A percentile compares a stretch with the other conserved stretches of the same genome.
Evolutionary conservation across 805 yeast species (phyloP).

Genomic region (Ogataea paraovalis): DNA sequence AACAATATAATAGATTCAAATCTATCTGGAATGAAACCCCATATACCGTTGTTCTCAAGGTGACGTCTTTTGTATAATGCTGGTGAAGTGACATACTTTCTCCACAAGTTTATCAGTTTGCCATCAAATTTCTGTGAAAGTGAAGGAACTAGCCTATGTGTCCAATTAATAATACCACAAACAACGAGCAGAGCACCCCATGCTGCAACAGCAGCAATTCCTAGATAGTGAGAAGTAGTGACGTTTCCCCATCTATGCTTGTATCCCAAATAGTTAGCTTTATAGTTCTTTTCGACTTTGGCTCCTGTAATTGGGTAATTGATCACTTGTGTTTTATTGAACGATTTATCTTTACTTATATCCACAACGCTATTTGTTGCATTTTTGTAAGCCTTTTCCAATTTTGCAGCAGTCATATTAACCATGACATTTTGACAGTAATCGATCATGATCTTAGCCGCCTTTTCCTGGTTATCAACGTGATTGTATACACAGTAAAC

Average conservation of each 20-base stretch:
- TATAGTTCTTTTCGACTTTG: conserved; percentile 20
- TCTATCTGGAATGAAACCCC: conserved; percentile 47
- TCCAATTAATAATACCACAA: conserved; percentile 41
- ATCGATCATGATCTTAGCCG: conserved; percentile 19
- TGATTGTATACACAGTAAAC: conserved; percentile 23
- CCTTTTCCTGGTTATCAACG: conserved; percentile 11
- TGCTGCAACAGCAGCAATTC: conserved; percentile 43
- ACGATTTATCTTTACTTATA: conserved; percentile 27
- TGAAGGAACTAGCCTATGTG: conserved; percentile 36
- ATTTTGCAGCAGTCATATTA: conserved; percentile 30
- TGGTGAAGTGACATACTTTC: conserved; percentile 22
- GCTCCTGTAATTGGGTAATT: conserved; percentile 35
- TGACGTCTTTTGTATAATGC: conserved; percentile 23
- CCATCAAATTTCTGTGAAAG: conserved; percentile 31
- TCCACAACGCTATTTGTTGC: conserved; percentile 39
- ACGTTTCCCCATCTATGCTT: conserved; percentile 32
- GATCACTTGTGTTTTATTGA: conserved; percentile 29
- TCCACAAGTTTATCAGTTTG: conserved; percentile 21
- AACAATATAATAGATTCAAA: conserved; percentile 43
- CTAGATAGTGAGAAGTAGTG: conserved; percentile 42
- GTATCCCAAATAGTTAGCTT: conserved; percentile 22
- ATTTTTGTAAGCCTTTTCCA: conserved; percentile 36
- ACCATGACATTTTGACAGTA: conserved; percentile 19
- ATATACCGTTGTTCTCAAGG: conserved; percentile 14
- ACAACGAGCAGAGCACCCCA: conserved; percentile 44